These are phyloP conservation scores for Russula vinacea DNA, from an alignment of 768 basidiomycete species.

Conservation along the genomic window DNA sequence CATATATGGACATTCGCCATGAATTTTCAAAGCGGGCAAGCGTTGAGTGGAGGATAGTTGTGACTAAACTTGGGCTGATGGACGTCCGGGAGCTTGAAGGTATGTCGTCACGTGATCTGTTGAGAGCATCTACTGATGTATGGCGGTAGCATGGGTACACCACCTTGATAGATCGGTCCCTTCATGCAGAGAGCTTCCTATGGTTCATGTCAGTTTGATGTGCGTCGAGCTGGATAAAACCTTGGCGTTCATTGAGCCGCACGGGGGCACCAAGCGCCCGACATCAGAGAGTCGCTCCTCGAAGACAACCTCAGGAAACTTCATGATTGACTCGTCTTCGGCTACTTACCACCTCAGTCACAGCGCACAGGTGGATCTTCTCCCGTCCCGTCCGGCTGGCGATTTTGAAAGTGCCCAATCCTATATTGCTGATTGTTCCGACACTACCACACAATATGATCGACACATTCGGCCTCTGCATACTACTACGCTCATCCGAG, in stretches of 20 bases:
- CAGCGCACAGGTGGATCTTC: slow-evolving; percentile 6
- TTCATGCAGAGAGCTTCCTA: slow-evolving; percentile 43
- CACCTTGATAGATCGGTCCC: slow-evolving; percentile 46
- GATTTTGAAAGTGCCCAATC: slow-evolving; percentile 35
- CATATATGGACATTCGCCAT: slow-evolving; percentile 71
- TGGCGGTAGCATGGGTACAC: slow-evolving; percentile 59
- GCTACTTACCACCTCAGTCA: slow-evolving; percentile 26
- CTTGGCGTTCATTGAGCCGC: slow-evolving; percentile 53
- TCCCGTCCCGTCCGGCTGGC: slow-evolving; percentile 12
- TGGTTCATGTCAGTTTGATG: slow-evolving; percentile 58
- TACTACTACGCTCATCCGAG: slow-evolving; percentile 57
- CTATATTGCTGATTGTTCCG: slow-evolving; percentile 38
- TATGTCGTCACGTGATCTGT: slow-evolving; percentile 37
- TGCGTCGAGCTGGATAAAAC: slow-evolving; percentile 57
- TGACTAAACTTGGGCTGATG: slow-evolving; percentile 67
- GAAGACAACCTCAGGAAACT: slow-evolving; percentile 37
- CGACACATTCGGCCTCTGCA: slow-evolving; percentile 46
- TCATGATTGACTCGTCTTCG: slow-evolving; percentile 45
- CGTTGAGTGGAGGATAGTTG: slow-evolving; percentile 77
- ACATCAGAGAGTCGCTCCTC: slow-evolving; percentile 35
- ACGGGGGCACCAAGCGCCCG: slow-evolving; percentile 28
- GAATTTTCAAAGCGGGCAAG: slow-evolving; percentile 58
- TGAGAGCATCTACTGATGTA: slow-evolving; percentile 1
- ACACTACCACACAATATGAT: slow-evolving; percentile 39
- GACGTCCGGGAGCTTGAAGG: slow-evolving; percentile 59